Evolutionary conservation across 257 asterid species (phyloP).

Genomic region (Ilex aquifolium): DNA sequence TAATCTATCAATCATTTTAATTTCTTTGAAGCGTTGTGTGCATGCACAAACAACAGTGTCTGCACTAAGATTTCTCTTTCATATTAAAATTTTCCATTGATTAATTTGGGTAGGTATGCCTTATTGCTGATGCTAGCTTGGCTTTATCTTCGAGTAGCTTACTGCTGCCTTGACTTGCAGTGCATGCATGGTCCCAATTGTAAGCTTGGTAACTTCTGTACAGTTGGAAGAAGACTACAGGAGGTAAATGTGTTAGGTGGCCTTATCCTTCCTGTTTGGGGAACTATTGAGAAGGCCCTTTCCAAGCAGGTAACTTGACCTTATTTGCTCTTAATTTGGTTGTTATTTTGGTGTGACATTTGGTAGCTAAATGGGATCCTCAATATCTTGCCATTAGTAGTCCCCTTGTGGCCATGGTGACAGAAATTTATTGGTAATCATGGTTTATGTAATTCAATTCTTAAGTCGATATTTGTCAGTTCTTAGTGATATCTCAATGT

Average conservation of each 20-base stretch:
- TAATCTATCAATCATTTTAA: too few species aligned
- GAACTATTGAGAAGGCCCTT: constrained; percentile 85
- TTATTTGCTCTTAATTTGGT: constrained; percentile 7
- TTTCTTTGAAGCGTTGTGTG: too few species aligned
- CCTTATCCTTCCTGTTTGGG: constrained; percentile 98
- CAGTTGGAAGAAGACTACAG: constrained; percentile 83
- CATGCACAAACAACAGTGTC: too few species aligned
- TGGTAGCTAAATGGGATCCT: neutral
- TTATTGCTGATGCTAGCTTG: neutral
- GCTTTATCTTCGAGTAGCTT: constrained; percentile 14
- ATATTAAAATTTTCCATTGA: neutral
- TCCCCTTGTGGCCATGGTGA: neutral
- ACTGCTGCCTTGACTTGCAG: constrained; percentile 42
- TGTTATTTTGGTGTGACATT: constrained; percentile 6
- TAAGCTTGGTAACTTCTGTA: constrained; percentile 75
- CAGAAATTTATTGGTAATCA: neutral
- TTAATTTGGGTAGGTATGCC: neutral
- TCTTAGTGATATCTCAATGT: neutral
- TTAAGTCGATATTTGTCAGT: neutral
- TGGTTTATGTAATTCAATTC: neutral
- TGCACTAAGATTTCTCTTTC: neutral
- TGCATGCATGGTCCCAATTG: constrained; percentile 99
- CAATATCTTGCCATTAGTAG: neutral
- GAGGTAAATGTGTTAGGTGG: constrained; percentile 97
- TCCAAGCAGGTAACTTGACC: constrained; percentile 66